Percentiles rank a stretch among this genome's conserved stretches.
Evolutionary conservation across 208 protist species (phyloP).

Genomic region (Trypanosoma caninum): DNA sequence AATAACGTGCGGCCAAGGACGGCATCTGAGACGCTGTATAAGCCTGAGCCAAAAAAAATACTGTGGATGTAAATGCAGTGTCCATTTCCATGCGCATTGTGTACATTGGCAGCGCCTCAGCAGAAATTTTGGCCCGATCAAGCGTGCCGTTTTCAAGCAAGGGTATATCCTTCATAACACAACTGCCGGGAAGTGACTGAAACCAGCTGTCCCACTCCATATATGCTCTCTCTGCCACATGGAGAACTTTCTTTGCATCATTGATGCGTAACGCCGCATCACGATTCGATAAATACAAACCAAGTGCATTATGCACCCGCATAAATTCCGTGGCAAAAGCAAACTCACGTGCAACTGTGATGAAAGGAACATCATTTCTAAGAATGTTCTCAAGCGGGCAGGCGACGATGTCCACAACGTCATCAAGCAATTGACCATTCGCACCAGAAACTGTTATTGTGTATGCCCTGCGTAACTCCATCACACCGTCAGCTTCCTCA

Average conservation of each 20-base stretch:
- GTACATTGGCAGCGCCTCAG: conserved; percentile 15
- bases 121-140: conserved; percentile 12
- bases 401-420: conserved; percentile 23
- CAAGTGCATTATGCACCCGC: conserved; percentile 69
- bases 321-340: conserved; percentile 53
- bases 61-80: conserved; percentile 58
- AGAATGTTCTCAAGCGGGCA: conserved; percentile 44
- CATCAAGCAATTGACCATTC: conserved; percentile 25
- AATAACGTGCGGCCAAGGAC: conserved; percentile 64
- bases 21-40: conserved; percentile 46
- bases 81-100: conserved; percentile 74
- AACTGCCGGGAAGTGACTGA: conserved; percentile 17
- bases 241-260: conserved; percentile 50
- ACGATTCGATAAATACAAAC: conserved; percentile 59
- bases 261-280: conserved; percentile 24
- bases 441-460: conserved; percentile 31
- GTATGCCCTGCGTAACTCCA: conserved; percentile 52
- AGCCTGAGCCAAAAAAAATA: conserved; percentile 89
- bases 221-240: conserved; percentile 59
- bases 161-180: conserved; percentile 39
- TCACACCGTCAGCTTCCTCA: conserved; percentile 57
- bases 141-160: conserved; percentile 48
- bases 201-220: conserved; percentile 61
- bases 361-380: conserved; percentile 15
- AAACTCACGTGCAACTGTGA: conserved; percentile 25